These are phyloP conservation scores for Aureococcus anophagefferens DNA, from an alignment of 108 stramenopile genomes.

Conservation along the genomic window DNA sequence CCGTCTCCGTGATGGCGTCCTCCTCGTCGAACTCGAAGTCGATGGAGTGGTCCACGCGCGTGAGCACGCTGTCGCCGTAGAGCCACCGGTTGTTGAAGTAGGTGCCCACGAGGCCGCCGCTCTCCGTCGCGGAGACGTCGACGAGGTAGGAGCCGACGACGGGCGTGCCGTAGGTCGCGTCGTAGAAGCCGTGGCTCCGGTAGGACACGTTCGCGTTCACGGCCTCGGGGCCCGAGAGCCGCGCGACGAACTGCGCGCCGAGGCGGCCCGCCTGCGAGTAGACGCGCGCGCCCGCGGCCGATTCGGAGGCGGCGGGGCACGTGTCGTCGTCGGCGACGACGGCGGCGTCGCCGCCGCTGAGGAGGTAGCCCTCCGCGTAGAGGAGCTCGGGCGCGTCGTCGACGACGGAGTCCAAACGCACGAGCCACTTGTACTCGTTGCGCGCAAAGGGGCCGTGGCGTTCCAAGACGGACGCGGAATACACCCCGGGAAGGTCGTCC, in stretches of 20 bases:
- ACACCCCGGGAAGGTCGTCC: constrained; percentile 27
- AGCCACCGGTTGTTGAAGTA: constrained; percentile 73
- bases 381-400: constrained; percentile 6
- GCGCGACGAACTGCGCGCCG: constrained; percentile 45
- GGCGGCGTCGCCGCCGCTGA: constrained; percentile 13
- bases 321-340: constrained; percentile 10
- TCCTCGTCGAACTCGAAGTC: constrained; percentile 53
- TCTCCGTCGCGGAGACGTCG: constrained; percentile 30
- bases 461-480: constrained; percentile 24
- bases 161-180: constrained; percentile 46
- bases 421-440: constrained; percentile 8
- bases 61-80: constrained; percentile 36
- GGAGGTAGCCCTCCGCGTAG: constrained; percentile 33
- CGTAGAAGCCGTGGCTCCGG: constrained; percentile 36
- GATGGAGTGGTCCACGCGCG: constrained; percentile 46
- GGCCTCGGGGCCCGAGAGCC: constrained; percentile 30
- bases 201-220: constrained; percentile 31
- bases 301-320: constrained; percentile 22
- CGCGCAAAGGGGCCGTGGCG: neutral
- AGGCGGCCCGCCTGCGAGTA: constrained; percentile 39
- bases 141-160: constrained; percentile 48
- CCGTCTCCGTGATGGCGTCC: constrained; percentile 44
- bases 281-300: constrained; percentile 1
- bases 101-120: constrained; percentile 57
- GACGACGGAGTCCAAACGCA: constrained; percentile 18